Conservation (phyloP, 1,139 yeast genomes). For the Pichia sp. region DNA sequence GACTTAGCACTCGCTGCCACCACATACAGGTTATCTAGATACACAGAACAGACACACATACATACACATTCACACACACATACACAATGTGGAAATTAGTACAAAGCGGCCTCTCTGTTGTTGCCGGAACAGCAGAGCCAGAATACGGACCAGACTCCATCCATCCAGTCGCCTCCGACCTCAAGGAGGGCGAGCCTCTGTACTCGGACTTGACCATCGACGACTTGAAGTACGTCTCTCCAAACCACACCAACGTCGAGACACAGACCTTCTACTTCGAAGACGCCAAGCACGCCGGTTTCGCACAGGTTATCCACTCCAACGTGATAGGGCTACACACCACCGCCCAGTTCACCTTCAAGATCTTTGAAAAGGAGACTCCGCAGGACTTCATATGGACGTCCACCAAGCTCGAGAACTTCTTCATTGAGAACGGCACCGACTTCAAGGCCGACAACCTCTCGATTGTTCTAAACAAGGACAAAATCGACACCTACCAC, state of each 20-base stretch:
- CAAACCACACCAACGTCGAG: slow-evolving; percentile 84
- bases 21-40: too few species aligned
- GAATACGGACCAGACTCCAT: slow-evolving; percentile 92
- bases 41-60: too few species aligned
- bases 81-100: slow-evolving; percentile 31
- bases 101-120: slow-evolving; percentile 66
- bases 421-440: slow-evolving; percentile 61
- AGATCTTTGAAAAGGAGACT: slow-evolving; percentile 55
- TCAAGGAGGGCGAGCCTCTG: slow-evolving; percentile 44
- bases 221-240: slow-evolving; percentile 74
- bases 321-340: slow-evolving; percentile 84
- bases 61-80: too few species aligned
- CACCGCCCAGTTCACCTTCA: slow-evolving; percentile 92
- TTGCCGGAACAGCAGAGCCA: slow-evolving; percentile 96
- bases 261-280: slow-evolving; percentile 89
- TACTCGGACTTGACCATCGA: slow-evolving; percentile 46
- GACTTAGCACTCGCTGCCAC: too few species aligned
- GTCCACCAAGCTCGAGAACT: slow-evolving; percentile 80
- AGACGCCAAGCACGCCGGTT: slow-evolving; percentile 65
- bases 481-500: slow-evolving; percentile 42
- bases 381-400: slow-evolving; percentile 70
- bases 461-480: slow-evolving; percentile 58
- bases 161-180: slow-evolving; percentile 64
- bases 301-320: slow-evolving; percentile 92
- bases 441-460: slow-evolving; percentile 74